Evolutionary conservation across 345 rosid species (phyloP).

Genomic region (Hirschfeldia incana): DNA sequence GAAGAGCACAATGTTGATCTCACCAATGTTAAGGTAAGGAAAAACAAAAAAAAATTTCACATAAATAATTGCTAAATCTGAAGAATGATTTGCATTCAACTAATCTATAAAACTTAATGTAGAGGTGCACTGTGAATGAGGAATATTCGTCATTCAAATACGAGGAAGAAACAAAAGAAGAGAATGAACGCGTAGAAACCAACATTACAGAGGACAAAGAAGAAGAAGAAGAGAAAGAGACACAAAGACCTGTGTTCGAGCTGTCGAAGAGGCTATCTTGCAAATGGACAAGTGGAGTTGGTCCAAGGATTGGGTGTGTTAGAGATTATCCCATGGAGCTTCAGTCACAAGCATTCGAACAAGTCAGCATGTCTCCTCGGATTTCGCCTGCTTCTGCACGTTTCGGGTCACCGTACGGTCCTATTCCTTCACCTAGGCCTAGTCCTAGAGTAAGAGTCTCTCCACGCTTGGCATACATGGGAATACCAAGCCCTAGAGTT

Average conservation of each 20-base stretch:
- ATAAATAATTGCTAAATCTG: not conserved
- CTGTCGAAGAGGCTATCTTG: constrained; percentile 54
- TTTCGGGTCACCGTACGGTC: constrained; percentile 37
- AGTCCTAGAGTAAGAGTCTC: constrained; percentile 49
- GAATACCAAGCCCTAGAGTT: constrained; percentile 48
- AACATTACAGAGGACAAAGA: not conserved
- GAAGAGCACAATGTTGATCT: constrained; percentile 60
- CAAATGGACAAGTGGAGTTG: constrained; percentile 74
- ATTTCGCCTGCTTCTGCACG: constrained; percentile 37
- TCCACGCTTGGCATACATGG: constrained; percentile 51
- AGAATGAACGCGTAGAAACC: constrained; percentile 15
- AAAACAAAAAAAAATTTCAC: not conserved
- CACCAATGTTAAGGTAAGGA: constrained; percentile 58
- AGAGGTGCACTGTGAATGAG: constrained; percentile 59
- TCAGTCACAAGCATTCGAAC: constrained; percentile 60
- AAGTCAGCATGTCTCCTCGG: constrained; percentile 61
- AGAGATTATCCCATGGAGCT: constrained; percentile 70
- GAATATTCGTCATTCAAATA: constrained; percentile 46
- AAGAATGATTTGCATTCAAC: constrained; percentile 12
- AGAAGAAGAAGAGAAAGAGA: constrained; percentile 25
- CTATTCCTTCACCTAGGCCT: constrained; percentile 62
- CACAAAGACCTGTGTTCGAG: constrained; percentile 43
- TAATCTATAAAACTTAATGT: constrained; percentile 19
- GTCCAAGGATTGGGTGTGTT: constrained; percentile 73
- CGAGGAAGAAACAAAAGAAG: constrained; percentile 33